Base-by-base conservation (phyloP, 768 basidiomycete species). In the Mycena haematopus region DNA sequence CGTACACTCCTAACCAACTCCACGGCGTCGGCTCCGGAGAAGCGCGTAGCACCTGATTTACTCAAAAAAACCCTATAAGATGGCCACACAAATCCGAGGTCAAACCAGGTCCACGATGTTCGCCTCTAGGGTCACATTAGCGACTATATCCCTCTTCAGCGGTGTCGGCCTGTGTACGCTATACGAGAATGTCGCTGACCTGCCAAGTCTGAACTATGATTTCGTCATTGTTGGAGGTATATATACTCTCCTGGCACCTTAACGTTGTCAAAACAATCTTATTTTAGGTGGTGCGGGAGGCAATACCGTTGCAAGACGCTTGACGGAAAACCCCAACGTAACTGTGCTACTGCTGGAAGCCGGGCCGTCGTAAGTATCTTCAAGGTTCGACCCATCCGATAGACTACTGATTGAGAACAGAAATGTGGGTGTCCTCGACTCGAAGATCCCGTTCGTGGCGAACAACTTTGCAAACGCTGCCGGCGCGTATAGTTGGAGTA, bases 191-290 rank as follows among this genome's bases (percentile, higher is more conserved):
- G 56, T 57, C 33, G 56, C 56, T 38, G 56, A 49, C 29, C 56
- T 57, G 24, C 56, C 56, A 22, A 49, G 45, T 47, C 56, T 57
- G 45, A 46, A 50, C 15, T 57, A 57, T 50, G 56, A 57, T 40
- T 57, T 57, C 35, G 56, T 57, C 24, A 38, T 57, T 35, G 56
- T 57, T 47, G 56, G 56, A 57, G 56, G 56, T 57, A 49, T 50
- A 46, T 44, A 2, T 19, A 4, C 44, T 40, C 53, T 9, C 25
- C 27, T n/a, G n/a, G 14, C 35, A 44, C n/a, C 56, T 14, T 57
- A 19, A 36, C 33, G 24, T 31, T 29, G 24, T 50, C 45, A 4
- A 47, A 49, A 49, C 19, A 44, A 44, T 49, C 46, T 10, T 36
- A 45, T 45, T 22, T 24, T 33, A 51, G 49, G 49, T 1, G 49